A percentile compares a stretch with the other conserved stretches of the same genome.
Evolutionary conservation across 2,329 filamentous ascomycete genomes (phyloP).

Genomic region (Monosporascus sp.): DNA sequence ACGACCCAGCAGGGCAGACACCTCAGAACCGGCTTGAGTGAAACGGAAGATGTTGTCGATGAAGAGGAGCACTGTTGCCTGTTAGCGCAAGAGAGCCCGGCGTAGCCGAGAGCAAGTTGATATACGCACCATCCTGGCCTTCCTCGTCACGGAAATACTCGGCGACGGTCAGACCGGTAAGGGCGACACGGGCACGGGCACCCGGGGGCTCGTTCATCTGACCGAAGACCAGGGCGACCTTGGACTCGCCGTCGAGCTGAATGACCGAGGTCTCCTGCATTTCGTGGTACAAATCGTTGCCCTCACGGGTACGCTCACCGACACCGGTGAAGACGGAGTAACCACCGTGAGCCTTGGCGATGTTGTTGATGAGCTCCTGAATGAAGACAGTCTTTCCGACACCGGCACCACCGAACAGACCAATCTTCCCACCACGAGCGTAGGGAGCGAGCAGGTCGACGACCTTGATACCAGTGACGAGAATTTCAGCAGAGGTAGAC

Average conservation of each 20-base stretch:
- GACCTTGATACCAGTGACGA: constrained; percentile 99
- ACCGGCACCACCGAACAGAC: constrained; percentile 99
- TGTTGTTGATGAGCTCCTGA: constrained; percentile 99
- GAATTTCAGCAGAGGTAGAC: constrained; percentile 92
- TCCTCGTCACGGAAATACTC: constrained; percentile 75
- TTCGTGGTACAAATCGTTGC: constrained; percentile 99
- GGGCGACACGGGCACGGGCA: constrained; percentile 98
- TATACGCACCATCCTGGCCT: constrained; percentile 74
- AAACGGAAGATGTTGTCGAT: constrained; percentile 99
- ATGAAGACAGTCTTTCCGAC: constrained; percentile 99
- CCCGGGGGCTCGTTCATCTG: constrained; percentile 99
- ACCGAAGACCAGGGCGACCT: constrained; percentile 98
- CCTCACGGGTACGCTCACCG: constrained; percentile 99
- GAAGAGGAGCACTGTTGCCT: constrained; percentile 77
- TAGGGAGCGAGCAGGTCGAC: constrained; percentile 98
- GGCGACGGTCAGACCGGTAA: constrained; percentile 78
- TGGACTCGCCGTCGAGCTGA: constrained; percentile 97
- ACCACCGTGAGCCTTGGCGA: constrained; percentile 99
- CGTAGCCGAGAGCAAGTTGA: no score
- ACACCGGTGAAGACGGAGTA: constrained; percentile 99
- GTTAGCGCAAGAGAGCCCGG: background rate
- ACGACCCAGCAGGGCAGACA: constrained; percentile 98
- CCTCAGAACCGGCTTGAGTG: constrained; percentile 99
- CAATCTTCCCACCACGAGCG: constrained; percentile 99
- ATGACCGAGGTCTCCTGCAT: constrained; percentile 99